These are phyloP conservation scores for Capniomyces stellatus DNA, from an alignment of 371 early-diverging fungal genomes.

Conservation along the genomic window DNA sequence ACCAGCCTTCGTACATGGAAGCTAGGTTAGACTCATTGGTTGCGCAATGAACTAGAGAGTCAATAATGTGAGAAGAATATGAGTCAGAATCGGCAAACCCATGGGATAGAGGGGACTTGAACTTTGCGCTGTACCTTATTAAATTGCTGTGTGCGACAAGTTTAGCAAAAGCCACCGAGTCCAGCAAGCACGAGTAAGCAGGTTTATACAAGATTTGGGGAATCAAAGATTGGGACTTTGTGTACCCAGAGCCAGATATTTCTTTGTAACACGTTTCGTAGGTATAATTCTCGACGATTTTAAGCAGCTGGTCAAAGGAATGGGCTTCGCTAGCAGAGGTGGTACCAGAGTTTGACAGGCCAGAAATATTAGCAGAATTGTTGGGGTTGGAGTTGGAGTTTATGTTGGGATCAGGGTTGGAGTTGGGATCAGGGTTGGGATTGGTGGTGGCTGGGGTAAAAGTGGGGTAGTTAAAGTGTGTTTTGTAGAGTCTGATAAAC, in stretches of 20 bases:
- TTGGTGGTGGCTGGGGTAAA: not conserved
- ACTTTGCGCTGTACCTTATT: not conserved
- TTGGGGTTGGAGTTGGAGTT: not conserved
- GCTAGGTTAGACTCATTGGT: not conserved
- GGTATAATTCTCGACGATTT: no score
- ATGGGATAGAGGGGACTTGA: no score
- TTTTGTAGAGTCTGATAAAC: not conserved
- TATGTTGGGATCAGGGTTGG: not conserved
- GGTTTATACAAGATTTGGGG: not conserved
- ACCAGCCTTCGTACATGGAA: constrained; percentile 2
- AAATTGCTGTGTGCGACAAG: not conserved
- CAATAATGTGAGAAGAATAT: not conserved
- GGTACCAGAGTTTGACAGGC: not conserved
- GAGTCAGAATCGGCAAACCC: not conserved
- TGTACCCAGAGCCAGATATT: not conserved
- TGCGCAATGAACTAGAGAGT: not conserved
- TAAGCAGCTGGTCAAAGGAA: no score
- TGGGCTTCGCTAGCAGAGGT: no score
- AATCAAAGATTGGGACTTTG: not conserved
- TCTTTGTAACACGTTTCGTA: no score
- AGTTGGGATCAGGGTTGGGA: not conserved
- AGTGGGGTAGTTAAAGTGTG: no score
- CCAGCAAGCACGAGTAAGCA: not conserved
- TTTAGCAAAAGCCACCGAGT: not conserved
- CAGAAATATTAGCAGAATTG: not conserved